Evolutionary conservation across 192 early-diverging fungal species (phyloP).

Genomic region (Linnemannia elongata): DNA sequence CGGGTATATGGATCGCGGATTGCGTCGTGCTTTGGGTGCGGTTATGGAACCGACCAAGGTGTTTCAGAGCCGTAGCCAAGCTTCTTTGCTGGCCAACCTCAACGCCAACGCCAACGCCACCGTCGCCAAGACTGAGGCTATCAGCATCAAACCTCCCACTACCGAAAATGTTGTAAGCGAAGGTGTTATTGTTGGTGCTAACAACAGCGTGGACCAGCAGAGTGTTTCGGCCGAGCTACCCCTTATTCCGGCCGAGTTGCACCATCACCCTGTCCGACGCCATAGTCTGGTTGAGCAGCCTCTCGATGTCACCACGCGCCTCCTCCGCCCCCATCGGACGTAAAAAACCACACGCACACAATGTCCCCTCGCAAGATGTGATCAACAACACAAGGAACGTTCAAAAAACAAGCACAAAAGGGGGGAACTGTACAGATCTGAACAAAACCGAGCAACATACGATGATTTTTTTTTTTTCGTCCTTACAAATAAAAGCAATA

Average conservation of each 20-base stretch:
- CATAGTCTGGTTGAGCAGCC: constrained; percentile 27
- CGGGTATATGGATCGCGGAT: constrained; percentile 75
- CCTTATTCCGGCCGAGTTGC: background rate
- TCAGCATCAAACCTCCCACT: background rate
- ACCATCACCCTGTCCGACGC: background rate
- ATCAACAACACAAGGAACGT: background rate
- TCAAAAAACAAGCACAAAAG: too few relatives aligned
- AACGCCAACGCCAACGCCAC: background rate
- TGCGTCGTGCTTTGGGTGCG: constrained; percentile 82
- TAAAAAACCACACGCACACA: background rate
- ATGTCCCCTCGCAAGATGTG: background rate
- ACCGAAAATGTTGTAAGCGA: background rate
- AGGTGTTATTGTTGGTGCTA: background rate
- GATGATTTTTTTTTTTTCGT: background rate
- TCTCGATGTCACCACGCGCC: constrained; percentile 39
- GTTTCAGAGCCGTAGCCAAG: constrained; percentile 16
- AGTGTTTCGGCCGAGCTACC: background rate
- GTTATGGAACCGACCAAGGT: constrained; percentile 46
- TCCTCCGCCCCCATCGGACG: constrained; percentile 25
- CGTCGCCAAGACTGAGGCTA: background rate
- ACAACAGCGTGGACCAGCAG: background rate
- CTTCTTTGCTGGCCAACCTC: background rate
- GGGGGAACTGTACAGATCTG: too few relatives aligned
- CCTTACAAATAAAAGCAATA: too few relatives aligned
- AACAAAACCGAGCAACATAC: background rate